These are phyloP conservation scores for Teratosphaeria gauchensis DNA, from an alignment of 2,329 filamentous ascomycete genomes.

Conservation along the genomic window DNA sequence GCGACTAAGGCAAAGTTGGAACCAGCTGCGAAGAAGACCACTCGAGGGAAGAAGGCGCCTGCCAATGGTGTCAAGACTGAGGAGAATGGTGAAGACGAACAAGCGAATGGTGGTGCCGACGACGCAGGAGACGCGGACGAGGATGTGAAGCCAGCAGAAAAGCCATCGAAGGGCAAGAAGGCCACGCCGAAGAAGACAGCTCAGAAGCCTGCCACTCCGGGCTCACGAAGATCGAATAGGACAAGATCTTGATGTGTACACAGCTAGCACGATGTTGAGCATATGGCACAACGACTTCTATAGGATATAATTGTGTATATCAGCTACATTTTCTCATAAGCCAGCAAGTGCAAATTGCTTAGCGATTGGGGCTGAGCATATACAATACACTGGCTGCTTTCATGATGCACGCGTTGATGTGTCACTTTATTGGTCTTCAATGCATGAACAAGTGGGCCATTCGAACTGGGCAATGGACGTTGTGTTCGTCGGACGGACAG, in stretches of 20 bases:
- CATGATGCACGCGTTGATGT: no score
- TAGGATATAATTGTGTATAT: not conserved
- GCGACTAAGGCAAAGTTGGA: slow-evolving; percentile 3
- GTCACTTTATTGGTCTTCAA: no score
- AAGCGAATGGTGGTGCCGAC: slow-evolving; percentile 4
- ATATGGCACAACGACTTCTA: not conserved
- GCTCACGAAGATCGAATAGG: slow-evolving; percentile 13
- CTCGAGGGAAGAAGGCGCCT: slow-evolving; percentile 8
- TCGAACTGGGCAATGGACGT: no score
- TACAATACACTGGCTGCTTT: no score
- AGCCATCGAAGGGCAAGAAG: slow-evolving; percentile 5
- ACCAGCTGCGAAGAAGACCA: slow-evolving; percentile 2
- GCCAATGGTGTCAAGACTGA: slow-evolving; percentile 5
- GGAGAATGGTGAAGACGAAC: slow-evolving; percentile 1
- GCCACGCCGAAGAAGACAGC: slow-evolving; percentile 5
- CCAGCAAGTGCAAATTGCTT: no score
- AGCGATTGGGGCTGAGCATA: no score
- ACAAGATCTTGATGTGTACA: slow-evolving; percentile 1
- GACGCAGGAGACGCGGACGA: slow-evolving; percentile 7
- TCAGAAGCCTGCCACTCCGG: slow-evolving; percentile 10
- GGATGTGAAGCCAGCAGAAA: not conserved
- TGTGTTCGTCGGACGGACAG: no score
- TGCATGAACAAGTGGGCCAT: no score
- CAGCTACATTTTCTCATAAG: not conserved
- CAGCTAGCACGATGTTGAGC: not conserved